A percentile compares a stretch with the other conserved stretches of the same genome.
phyloP scores from a whole-genome alignment of 192 early-diverging fungal genomes.

The Cetraspora pellucida region DNA sequence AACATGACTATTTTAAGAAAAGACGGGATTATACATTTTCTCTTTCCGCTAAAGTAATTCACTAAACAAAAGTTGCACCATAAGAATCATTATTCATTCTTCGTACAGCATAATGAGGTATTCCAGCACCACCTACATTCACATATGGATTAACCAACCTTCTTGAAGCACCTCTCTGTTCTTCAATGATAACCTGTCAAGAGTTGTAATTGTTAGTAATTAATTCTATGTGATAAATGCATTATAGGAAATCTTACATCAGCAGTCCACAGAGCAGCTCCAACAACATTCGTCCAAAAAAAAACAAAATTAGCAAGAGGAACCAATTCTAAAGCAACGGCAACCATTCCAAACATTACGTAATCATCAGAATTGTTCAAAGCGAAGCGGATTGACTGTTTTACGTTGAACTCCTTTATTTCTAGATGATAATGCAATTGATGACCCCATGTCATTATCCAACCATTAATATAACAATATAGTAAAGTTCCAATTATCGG shows the following conservation, averaged over 20 bases:
- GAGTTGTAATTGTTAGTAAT: too few species aligned
- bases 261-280: constrained; percentile 33
- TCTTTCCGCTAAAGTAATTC: too few species aligned
- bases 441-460: constrained; percentile 54
- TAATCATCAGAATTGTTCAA: constrained; percentile 45
- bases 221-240: too few species aligned
- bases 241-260: constrained; percentile 4
- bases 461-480: constrained; percentile 54
- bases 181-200: too few species aligned
- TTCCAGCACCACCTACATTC: too few species aligned
- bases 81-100: too few species aligned
- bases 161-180: too few species aligned
- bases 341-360: constrained; percentile 49
- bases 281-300: constrained; percentile 72
- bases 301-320: constrained; percentile 65
- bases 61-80: too few species aligned
- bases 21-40: too few species aligned
- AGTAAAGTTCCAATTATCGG: constrained; percentile 60
- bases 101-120: too few species aligned
- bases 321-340: constrained; percentile 62
- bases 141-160: too few species aligned
- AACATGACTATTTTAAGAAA: too few species aligned
- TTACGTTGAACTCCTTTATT: constrained; percentile 50
- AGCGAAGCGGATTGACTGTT: constrained; percentile 48
- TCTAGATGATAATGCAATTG: constrained; percentile 58